These are phyloP conservation scores for Straminergon stramineum DNA, from an alignment of 225 moss, liverwort and hornwort species.

Conservation along the genomic window DNA sequence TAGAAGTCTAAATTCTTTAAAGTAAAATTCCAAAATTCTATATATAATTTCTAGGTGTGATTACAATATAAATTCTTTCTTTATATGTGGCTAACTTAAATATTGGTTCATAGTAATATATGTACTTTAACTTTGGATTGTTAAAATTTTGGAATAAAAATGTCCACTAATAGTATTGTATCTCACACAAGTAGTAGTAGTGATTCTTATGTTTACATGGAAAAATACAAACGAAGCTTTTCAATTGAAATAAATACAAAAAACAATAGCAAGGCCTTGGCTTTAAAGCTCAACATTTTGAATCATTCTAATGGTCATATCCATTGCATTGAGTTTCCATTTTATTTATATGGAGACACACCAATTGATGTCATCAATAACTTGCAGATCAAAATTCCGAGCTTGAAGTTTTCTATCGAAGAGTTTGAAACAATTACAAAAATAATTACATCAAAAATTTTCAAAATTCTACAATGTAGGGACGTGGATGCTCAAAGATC, in stretches of 20 bases:
- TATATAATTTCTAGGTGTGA: not conserved
- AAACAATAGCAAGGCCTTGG: not conserved
- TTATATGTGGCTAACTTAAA: rapidly evolving
- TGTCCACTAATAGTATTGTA: not conserved
- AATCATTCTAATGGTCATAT: too few species aligned
- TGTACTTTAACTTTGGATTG: not conserved
- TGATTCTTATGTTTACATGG: too few species aligned
- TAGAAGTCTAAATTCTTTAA: not conserved
- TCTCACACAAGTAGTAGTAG: not conserved
- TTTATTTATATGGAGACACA: not conserved
- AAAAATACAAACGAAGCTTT: not conserved
- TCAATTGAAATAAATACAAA: not conserved
- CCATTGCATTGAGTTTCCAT: not conserved
- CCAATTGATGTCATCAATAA: not conserved
- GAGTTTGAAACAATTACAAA: not conserved
- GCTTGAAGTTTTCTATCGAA: not conserved
- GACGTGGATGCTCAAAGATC: too few species aligned
- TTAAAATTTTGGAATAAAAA: not conserved
- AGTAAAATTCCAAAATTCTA: not conserved
- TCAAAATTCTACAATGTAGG: not conserved
- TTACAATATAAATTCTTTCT: rapidly evolving
- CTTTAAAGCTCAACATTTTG: not conserved
- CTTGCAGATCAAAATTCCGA: rapidly evolving
- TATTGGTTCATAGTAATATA: not conserved
- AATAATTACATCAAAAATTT: not conserved